Percentiles rank a stretch among this genome's conserved stretches.
phyloP scores from a whole-genome alignment of 768 basidiomycete species.

The Mycena capillaripes region DNA sequence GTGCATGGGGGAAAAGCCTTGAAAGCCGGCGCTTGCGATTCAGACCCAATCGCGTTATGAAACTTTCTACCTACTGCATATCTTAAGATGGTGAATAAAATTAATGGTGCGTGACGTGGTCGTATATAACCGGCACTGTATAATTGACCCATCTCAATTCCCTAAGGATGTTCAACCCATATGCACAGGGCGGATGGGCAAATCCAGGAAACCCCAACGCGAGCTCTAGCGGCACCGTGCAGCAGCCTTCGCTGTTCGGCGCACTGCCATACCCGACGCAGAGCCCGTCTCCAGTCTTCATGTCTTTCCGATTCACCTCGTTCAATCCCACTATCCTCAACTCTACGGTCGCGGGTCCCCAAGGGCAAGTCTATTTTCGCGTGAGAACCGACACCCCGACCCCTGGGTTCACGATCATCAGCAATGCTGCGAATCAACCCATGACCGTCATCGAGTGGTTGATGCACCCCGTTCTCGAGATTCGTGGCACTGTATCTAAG shows the following conservation, averaged over 20 bases:
- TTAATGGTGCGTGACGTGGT: too few species aligned
- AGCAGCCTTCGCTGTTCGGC: constrained; percentile 56
- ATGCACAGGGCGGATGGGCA: constrained; percentile 26
- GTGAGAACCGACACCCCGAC: constrained; percentile 54
- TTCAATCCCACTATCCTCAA: constrained; percentile 57
- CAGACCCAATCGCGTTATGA: too few species aligned
- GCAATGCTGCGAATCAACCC: constrained; percentile 49
- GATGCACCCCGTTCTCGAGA: constrained; percentile 51
- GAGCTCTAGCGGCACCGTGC: neutral
- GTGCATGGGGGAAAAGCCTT: too few species aligned
- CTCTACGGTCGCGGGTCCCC: constrained; percentile 58
- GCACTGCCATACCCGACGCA: constrained; percentile 55
- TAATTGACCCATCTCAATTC: too few species aligned
- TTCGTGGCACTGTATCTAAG: constrained; percentile 48
- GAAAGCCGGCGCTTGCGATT: too few species aligned
- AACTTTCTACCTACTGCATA: too few species aligned
- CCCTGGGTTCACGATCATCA: constrained; percentile 55
- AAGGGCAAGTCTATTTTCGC: constrained; percentile 53
- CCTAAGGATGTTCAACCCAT: constrained; percentile 34
- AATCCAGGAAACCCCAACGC: constrained; percentile 2
- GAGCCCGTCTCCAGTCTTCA: constrained; percentile 44
- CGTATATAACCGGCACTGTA: too few species aligned
- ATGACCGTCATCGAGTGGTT: constrained; percentile 61
- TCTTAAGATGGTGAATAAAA: too few species aligned
- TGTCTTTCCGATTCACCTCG: constrained; percentile 58